phyloP scores from a whole-genome alignment of 2,329 filamentous ascomycete genomes.

The Kalmusia sp. region DNA sequence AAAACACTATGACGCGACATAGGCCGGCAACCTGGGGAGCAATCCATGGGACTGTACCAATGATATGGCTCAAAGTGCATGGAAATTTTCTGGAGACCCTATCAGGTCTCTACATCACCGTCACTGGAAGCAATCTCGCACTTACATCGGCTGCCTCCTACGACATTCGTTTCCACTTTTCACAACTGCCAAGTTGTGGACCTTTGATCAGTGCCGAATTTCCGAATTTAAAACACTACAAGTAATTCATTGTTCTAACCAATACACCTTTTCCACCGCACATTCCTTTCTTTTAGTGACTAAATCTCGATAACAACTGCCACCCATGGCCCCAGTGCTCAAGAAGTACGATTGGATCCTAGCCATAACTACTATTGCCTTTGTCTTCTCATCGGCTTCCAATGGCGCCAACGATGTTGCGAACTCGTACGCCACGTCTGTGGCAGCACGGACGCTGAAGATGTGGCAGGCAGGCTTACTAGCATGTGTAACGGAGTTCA shows the following conservation, averaged over 20 bases:
- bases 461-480: slow-evolving; percentile 59
- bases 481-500: slow-evolving; percentile 56
- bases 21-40: background rate
- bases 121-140: background rate
- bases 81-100: background rate
- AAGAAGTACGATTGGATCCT: slow-evolving; percentile 44
- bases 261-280: background rate
- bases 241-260: background rate
- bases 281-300: background rate
- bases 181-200: background rate
- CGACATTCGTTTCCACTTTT: background rate
- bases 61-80: background rate
- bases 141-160: background rate
- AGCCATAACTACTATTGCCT: slow-evolving; percentile 42
- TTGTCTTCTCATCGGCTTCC: slow-evolving; percentile 35
- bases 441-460: slow-evolving; percentile 57
- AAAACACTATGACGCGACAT: background rate
- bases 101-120: background rate
- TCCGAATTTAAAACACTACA: background rate
- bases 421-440: slow-evolving; percentile 56
- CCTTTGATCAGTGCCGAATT: background rate
- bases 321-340: slow-evolving; percentile 10
- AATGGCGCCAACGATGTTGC: slow-evolving; percentile 58
- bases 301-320: background rate
- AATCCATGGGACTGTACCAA: no score